phyloP scores from a whole-genome alignment of 75 land plant genomes.

The Picea sitchensis region DNA sequence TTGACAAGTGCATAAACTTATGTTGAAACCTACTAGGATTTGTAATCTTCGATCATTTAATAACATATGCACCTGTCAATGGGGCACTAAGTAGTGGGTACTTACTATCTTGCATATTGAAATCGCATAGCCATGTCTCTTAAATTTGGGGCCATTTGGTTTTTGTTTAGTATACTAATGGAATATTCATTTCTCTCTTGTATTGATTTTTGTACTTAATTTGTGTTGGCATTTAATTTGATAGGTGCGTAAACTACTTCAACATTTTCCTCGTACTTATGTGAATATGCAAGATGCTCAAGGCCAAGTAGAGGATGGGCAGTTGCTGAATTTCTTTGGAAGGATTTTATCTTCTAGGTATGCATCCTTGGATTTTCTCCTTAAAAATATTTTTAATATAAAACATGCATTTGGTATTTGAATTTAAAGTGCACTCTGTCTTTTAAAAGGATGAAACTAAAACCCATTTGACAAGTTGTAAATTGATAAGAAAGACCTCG shows the following conservation, averaged over 20 bases:
- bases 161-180: background rate
- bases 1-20: slow-evolving; percentile 58
- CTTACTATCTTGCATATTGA: slow-evolving; percentile 1
- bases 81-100: background rate
- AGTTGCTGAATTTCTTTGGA: slow-evolving; percentile 65
- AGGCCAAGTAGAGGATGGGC: slow-evolving; percentile 61
- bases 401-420: background rate
- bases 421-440: slow-evolving; percentile 1
- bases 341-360: slow-evolving; percentile 78
- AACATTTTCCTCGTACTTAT: slow-evolving; percentile 89
- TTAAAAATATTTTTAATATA: background rate
- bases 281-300: slow-evolving; percentile 64
- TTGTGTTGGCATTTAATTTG: slow-evolving; percentile 1
- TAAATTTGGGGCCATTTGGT: background rate
- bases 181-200: background rate
- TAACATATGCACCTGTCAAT: background rate
- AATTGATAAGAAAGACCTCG: slow-evolving; percentile 1
- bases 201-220: background rate
- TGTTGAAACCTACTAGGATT: too few relatives aligned
- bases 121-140: background rate
- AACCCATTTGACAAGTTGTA: background rate
- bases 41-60: background rate
- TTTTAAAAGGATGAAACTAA: background rate
- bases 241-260: slow-evolving; percentile 71
- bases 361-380: background rate